These are phyloP conservation scores for Teratosphaeria gauchensis DNA, from an alignment of 2,329 filamentous ascomycete species.

Conservation along the genomic window DNA sequence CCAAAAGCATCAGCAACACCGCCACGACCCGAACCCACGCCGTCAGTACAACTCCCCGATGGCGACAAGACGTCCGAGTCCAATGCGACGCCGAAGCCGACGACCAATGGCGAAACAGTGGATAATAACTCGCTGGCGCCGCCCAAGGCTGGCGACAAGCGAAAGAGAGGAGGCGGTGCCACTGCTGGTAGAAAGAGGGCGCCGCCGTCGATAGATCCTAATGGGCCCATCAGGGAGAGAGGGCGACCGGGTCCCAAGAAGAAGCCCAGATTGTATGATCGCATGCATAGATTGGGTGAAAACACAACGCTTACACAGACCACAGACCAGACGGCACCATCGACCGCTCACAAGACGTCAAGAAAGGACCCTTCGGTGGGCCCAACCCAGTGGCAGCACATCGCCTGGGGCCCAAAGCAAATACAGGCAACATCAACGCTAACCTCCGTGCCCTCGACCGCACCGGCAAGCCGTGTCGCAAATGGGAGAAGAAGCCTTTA, in stretches of 20 bases:
- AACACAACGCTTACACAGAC: neutral
- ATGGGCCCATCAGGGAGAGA: conserved; percentile 22
- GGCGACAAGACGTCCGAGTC: conserved; percentile 34
- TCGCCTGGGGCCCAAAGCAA: conserved; percentile 92
- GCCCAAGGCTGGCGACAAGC: conserved; percentile 40
- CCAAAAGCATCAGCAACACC: conserved; percentile 12
- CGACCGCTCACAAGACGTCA: conserved; percentile 29
- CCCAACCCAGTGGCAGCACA: conserved; percentile 43
- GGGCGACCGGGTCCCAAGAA: conserved; percentile 95
- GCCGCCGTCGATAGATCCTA: conserved; percentile 39
- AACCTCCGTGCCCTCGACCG: conserved; percentile 88
- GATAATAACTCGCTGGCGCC: conserved; percentile 34
- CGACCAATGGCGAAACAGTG: conserved; percentile 24
- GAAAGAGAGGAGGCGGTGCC: conserved; percentile 54
- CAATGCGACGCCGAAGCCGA: conserved; percentile 29
- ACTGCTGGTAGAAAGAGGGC: conserved; percentile 23
- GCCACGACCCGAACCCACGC: conserved; percentile 29
- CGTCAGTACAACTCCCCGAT: conserved; percentile 22
- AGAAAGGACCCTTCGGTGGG: conserved; percentile 34
- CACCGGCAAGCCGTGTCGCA: conserved; percentile 81
- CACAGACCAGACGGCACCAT: conserved; percentile 42
- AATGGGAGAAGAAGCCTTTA: conserved; percentile 78
- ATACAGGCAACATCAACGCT: conserved; percentile 94
- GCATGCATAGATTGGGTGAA: neutral
- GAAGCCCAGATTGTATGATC: conserved; percentile 80